These are phyloP conservation scores for Nicotiana undulata DNA, from an alignment of 257 asterid species.

Conservation along the genomic window DNA sequence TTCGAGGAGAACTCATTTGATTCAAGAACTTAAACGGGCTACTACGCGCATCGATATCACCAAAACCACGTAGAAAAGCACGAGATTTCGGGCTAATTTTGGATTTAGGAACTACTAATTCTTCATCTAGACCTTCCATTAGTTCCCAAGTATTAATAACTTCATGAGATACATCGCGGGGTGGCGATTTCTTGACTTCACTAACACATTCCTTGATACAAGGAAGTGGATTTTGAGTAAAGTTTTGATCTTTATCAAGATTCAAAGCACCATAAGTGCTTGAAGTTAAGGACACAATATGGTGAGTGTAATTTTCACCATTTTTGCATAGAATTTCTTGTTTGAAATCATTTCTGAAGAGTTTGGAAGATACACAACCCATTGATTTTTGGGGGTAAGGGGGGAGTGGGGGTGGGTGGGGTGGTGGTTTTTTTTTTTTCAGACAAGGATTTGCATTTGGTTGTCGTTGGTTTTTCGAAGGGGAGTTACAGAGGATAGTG, in stretches of 20 bases:
- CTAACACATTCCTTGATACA: slow-evolving; percentile 12
- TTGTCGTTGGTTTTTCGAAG: slow-evolving; percentile 5
- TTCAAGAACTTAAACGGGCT: slow-evolving; percentile 73
- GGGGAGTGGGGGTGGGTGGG: slow-evolving; percentile 1
- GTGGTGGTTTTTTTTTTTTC: not conserved
- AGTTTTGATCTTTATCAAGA: slow-evolving; percentile 37
- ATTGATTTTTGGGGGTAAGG: slow-evolving; percentile 25
- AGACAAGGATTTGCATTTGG: slow-evolving; percentile 11
- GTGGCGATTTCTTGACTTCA: slow-evolving; percentile 38
- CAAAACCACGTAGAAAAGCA: slow-evolving; percentile 29
- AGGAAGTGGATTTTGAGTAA: not conserved
- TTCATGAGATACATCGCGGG: slow-evolving; percentile 51
- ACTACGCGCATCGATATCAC: slow-evolving; percentile 44
- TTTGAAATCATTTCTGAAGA: slow-evolving; percentile 30
- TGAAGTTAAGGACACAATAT: slow-evolving; percentile 87
- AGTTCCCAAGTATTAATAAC: slow-evolving; percentile 88
- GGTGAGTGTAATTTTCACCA: slow-evolving; percentile 31
- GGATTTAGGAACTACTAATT: slow-evolving; percentile 22
- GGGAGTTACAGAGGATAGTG: not conserved
- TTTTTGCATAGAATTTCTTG: slow-evolving; percentile 23
- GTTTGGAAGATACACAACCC: slow-evolving; percentile 86
- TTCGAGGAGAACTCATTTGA: slow-evolving; percentile 65
- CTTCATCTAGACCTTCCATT: slow-evolving; percentile 89
- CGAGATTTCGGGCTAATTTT: slow-evolving; percentile 57
- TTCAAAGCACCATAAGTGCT: slow-evolving; percentile 72